phyloP scores from a whole-genome alignment of 371 early-diverging fungal species.

The Mucor ambiguus region DNA sequence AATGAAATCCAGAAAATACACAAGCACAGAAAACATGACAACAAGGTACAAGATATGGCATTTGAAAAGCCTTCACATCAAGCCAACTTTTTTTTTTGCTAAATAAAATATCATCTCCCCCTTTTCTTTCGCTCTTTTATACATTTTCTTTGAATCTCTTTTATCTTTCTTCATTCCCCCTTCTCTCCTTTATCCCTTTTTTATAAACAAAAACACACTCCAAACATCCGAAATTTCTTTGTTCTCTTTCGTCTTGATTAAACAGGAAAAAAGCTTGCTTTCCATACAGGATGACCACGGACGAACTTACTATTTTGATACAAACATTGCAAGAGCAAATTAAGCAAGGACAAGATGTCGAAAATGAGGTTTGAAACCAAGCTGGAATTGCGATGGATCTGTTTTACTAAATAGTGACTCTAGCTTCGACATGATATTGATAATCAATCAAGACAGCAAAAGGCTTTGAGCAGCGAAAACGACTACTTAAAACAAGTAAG shows the following conservation, averaged over 20 bases:
- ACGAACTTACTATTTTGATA: constrained; percentile 20
- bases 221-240: neutral
- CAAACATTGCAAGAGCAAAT: constrained; percentile 28
- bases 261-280: neutral
- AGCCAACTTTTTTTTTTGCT: neutral
- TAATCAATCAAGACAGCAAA: constrained; percentile 31
- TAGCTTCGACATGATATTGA: constrained; percentile 44
- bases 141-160: constrained; percentile 9
- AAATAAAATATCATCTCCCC: neutral
- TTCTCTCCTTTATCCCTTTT: constrained; percentile 7
- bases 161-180: neutral
- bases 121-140: constrained; percentile 13
- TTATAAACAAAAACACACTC: neutral
- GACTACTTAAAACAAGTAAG: constrained; percentile 47
- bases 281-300: constrained; percentile 21
- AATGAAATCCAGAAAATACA: neutral
- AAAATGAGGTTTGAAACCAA: constrained; percentile 21
- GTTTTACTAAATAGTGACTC: neutral
- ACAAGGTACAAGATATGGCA: neutral
- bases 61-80: neutral
- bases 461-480: constrained; percentile 34
- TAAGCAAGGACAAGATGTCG: constrained; percentile 20
- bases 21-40: neutral
- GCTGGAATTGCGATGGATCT: neutral
- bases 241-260: neutral